Evolutionary conservation across 371 early-diverging fungal genomes (phyloP).

Genomic region (Syncephalastrum monosporum): DNA sequence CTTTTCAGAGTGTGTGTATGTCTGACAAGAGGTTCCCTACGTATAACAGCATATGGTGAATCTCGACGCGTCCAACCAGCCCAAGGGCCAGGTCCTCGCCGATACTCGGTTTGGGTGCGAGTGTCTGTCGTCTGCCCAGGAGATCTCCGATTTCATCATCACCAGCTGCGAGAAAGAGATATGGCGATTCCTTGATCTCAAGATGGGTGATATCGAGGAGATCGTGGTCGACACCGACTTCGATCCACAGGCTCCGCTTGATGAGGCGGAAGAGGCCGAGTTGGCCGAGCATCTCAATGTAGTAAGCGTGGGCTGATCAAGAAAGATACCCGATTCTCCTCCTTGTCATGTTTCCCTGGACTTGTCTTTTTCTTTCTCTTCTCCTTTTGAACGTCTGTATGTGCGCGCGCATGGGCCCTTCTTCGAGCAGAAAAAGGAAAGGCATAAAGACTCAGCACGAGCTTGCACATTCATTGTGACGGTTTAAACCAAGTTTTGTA

Average conservation of each 20-base stretch:
- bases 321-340: too few species aligned
- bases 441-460: too few species aligned
- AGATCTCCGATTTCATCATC: constrained; percentile 38
- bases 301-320: constrained; percentile 13
- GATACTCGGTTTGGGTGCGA: constrained; percentile 41
- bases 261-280: constrained; percentile 27
- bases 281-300: constrained; percentile 23
- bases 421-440: too few species aligned
- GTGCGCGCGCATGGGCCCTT: too few species aligned
- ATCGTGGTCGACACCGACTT: constrained; percentile 17
- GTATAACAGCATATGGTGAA: constrained; percentile 27
- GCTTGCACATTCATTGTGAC: too few species aligned
- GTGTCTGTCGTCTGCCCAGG: constrained; percentile 33
- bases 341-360: too few species aligned
- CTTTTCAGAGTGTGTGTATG: background rate
- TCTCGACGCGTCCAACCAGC: constrained; percentile 25
- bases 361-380: too few species aligned
- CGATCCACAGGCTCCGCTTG: constrained; percentile 7
- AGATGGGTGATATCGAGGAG: constrained; percentile 35
- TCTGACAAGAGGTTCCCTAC: background rate
- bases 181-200: constrained; percentile 30
- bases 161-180: constrained; percentile 32
- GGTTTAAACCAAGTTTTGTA: too few species aligned
- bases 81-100: constrained; percentile 22
- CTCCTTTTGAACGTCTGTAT: too few species aligned